phyloP scores from a whole-genome alignment of 1,284 basidiomycete genomes.

The Ustilago esculenta region DNA sequence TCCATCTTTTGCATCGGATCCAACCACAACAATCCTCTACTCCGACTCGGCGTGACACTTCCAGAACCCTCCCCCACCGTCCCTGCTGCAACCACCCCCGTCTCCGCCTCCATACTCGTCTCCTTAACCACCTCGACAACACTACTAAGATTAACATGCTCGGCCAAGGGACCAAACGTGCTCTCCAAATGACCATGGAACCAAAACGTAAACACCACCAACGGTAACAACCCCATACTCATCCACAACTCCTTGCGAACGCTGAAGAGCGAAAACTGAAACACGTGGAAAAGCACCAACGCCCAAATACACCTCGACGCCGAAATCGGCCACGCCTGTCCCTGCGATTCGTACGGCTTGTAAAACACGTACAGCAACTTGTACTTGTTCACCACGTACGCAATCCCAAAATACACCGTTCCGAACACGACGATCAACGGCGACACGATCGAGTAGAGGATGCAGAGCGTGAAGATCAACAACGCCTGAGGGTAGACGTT shows the following conservation, averaged over 20 bases:
- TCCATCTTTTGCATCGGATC: conserved; percentile 34
- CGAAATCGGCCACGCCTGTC: conserved; percentile 85
- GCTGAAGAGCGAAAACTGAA: conserved; percentile 76
- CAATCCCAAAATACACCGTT: conserved; percentile 90
- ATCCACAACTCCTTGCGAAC: conserved; percentile 80
- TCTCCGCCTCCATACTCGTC: conserved; percentile 6
- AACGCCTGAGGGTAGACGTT: conserved; percentile 90
- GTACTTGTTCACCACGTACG: conserved; percentile 88
- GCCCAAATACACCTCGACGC: conserved; percentile 66
- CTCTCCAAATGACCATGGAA: conserved; percentile 83
- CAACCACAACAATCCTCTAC: conserved; percentile 27
- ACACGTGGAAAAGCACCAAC: conserved; percentile 62
- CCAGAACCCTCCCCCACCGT: neutral
- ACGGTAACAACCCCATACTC: conserved; percentile 80
- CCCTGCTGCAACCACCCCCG: conserved; percentile 18
- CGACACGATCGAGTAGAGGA: conserved; percentile 93
- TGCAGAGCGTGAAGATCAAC: conserved; percentile 90
- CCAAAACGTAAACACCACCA: conserved; percentile 78
- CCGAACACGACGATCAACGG: conserved; percentile 94
- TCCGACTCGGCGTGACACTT: conserved; percentile 17
- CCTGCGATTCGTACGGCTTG: conserved; percentile 90
- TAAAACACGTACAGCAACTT: conserved; percentile 93
- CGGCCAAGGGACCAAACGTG: conserved; percentile 79
- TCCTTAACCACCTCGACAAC: conserved; percentile 51
- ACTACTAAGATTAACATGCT: conserved; percentile 71